phyloP scores from a whole-genome alignment of 495 filamentous ascomycete species.

The Penicillium macrosclerotiorum region DNA sequence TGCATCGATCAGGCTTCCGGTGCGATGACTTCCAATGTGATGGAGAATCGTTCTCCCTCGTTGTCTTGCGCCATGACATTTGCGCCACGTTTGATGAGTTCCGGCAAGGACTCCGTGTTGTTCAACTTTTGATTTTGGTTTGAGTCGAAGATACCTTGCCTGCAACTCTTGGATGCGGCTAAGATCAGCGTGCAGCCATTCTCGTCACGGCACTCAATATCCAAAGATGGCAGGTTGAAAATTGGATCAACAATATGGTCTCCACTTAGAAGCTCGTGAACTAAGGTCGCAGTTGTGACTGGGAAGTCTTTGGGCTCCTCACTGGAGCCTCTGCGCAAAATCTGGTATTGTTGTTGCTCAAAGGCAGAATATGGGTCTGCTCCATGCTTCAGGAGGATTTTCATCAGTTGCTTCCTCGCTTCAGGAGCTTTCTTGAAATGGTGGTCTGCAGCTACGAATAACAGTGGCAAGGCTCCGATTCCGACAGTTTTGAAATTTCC shows the following conservation, averaged over 20 bases:
- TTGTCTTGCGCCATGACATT: slow-evolving; percentile 12
- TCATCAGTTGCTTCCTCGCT: slow-evolving; percentile 5
- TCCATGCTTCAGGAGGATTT: slow-evolving; percentile 6
- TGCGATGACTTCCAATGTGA: neutral
- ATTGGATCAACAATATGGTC: slow-evolving; percentile 9
- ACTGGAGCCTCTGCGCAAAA: no score
- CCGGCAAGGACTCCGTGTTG: no score
- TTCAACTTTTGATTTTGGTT: no score
- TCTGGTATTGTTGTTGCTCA: no score
- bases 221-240: slow-evolving; percentile 12
- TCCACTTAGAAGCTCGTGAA: slow-evolving; percentile 12
- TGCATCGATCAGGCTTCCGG: neutral
- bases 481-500: no score
- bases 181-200: slow-evolving; percentile 16
- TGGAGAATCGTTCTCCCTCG: slow-evolving; percentile 13
- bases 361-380: slow-evolving; percentile 17
- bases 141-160: no score
- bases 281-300: no score
- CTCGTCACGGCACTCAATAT: slow-evolving; percentile 11
- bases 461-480: no score
- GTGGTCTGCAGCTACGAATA: no score
- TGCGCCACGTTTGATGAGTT: slow-evolving; percentile 12
- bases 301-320: slow-evolving; percentile 3
- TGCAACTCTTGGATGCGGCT: no score
- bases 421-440: no score